Conservation (phyloP, 1,284 basidiomycete species). For the Cutaneotrichosporon arboriforme region DNA sequence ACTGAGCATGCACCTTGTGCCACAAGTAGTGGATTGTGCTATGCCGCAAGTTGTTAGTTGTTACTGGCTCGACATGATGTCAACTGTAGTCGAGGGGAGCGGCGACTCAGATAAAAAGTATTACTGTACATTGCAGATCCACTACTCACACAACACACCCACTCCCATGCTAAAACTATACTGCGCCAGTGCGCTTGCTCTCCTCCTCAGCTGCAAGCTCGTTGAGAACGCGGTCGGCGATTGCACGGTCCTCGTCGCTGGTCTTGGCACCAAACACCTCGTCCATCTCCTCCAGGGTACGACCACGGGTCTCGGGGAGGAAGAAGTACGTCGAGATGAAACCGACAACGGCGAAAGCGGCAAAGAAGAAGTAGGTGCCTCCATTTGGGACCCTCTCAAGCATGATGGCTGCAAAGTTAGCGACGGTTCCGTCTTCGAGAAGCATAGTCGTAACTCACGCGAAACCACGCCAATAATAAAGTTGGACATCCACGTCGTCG, state of each 20-base stretch:
- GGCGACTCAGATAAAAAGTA: too few relatives aligned
- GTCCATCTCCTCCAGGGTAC: conserved; percentile 76
- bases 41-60: too few relatives aligned
- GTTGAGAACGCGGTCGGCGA: background rate
- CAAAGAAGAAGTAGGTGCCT: conserved; percentile 23
- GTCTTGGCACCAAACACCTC: conserved; percentile 59
- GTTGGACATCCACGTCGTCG: conserved; percentile 22
- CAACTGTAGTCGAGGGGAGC: too few relatives aligned
- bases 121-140: too few relatives aligned
- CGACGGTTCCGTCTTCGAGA: background rate
- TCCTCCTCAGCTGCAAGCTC: conserved; percentile 1
- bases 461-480: conserved; percentile 21
- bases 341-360: conserved; percentile 14
- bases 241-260: background rate
- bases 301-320: conserved; percentile 11
- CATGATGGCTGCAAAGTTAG: conserved; percentile 13
- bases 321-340: conserved; percentile 13
- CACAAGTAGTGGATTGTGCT: too few relatives aligned
- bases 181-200: background rate
- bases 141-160: too few relatives aligned
- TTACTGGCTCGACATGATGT: too few relatives aligned
- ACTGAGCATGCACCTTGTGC: too few relatives aligned
- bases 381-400: conserved; percentile 15
- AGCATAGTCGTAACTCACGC: background rate
- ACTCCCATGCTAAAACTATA: background rate